Percentiles rank a stretch among this genome's conserved stretches.
phyloP scores from a whole-genome alignment of 2,329 filamentous ascomycete genomes.

The Emmonsiellopsis sp. region DNA sequence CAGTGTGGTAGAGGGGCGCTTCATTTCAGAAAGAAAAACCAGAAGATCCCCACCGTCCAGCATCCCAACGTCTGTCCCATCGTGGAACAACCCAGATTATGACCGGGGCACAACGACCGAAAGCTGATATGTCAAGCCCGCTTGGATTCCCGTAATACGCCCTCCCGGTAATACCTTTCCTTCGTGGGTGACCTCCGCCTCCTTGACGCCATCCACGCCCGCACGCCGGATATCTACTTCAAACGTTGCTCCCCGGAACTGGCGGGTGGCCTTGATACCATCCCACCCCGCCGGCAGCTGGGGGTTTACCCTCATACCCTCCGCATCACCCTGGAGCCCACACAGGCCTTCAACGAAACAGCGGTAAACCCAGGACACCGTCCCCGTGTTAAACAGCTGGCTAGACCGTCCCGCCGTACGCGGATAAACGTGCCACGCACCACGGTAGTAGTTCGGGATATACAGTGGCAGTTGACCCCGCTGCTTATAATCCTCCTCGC shows the following conservation, averaged over 20 bases:
- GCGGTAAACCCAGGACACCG: conserved; percentile 48
- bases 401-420: conserved; percentile 47
- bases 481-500: conserved; percentile 41
- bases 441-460: conserved; percentile 51
- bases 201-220: conserved; percentile 28
- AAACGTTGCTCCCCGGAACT: conserved; percentile 45
- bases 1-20: no score
- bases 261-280: conserved; percentile 37
- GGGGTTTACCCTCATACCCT: conserved; percentile 40
- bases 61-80: no score
- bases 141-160: conserved; percentile 33
- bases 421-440: conserved; percentile 39
- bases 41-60: no score
- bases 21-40: no score
- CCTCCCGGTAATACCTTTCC: conserved; percentile 31
- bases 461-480: conserved; percentile 49
- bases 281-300: conserved; percentile 45
- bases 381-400: conserved; percentile 51
- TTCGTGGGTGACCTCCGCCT: conserved; percentile 25
- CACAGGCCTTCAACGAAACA: conserved; percentile 48
- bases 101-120: conserved; percentile 26
- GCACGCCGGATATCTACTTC: conserved; percentile 35
- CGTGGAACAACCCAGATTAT: no score
- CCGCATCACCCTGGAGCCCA: conserved; percentile 41
- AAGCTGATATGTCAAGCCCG: conserved; percentile 38